Evolutionary conservation across 2,329 filamentous ascomycete species (phyloP).

Genomic region (Bipolaris victoriae): DNA sequence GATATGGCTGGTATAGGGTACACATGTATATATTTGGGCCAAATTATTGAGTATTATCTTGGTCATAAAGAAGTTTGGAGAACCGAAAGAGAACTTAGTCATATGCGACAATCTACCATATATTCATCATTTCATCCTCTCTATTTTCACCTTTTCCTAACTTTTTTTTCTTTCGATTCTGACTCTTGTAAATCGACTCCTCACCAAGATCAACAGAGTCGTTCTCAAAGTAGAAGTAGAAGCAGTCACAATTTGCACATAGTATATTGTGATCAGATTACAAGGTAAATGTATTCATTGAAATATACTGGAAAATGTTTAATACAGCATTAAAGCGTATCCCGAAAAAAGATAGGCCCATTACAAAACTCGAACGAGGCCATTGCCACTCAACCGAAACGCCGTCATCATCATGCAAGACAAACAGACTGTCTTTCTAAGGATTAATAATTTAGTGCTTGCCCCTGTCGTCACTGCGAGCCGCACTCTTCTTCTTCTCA

Average conservation of each 20-base stretch:
- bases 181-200: too few relatives aligned
- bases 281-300: not conserved
- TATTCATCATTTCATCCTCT: too few relatives aligned
- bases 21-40: not conserved
- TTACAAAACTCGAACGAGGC: not conserved
- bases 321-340: not conserved
- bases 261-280: not conserved
- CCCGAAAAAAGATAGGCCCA: not conserved
- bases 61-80: too few relatives aligned
- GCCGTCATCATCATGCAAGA: not conserved
- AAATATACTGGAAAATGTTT: not conserved
- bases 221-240: too few relatives aligned
- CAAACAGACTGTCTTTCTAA: not conserved
- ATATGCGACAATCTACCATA: too few relatives aligned
- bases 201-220: too few relatives aligned
- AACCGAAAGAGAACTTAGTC: too few relatives aligned
- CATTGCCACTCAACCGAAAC: not conserved
- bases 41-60: too few relatives aligned
- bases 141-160: too few relatives aligned
- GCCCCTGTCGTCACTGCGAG: slow-evolving; percentile 26
- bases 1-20: not conserved
- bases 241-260: too few relatives aligned
- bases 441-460: slow-evolving; percentile 1
- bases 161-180: too few relatives aligned
- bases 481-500: slow-evolving; percentile 32